Conservation (phyloP, 768 basidiomycete genomes). For the Leccinum disarticulatum region DNA sequence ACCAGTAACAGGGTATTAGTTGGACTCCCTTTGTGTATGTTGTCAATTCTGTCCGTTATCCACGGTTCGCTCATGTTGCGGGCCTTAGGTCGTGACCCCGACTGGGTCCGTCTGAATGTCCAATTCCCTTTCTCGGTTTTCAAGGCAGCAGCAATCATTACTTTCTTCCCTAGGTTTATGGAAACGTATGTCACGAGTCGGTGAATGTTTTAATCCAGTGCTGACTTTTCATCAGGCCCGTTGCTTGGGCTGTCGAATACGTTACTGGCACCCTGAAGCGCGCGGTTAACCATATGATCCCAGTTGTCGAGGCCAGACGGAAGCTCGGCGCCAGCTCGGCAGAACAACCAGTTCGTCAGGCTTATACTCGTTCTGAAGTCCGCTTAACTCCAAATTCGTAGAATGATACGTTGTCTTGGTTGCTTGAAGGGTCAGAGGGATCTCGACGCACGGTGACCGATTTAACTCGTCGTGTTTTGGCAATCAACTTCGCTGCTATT, state of each 20-base stretch:
- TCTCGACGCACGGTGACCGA: slow-evolving; percentile 14
- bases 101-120: slow-evolving; percentile 36
- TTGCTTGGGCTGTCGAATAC: slow-evolving; percentile 1
- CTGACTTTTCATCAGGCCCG: not conserved
- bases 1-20: slow-evolving; percentile 13
- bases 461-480: slow-evolving; percentile 23
- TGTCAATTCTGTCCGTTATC: too few relatives aligned
- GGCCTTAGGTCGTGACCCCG: slow-evolving; percentile 17
- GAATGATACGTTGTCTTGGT: slow-evolving; percentile 37
- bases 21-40: slow-evolving; percentile 19
- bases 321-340: not conserved
- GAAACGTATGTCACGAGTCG: slow-evolving; percentile 26
- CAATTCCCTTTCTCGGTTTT: slow-evolving; percentile 22
- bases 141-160: slow-evolving; percentile 19
- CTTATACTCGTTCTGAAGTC: not conserved
- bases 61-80: too few relatives aligned
- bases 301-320: slow-evolving; percentile 23
- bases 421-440: slow-evolving; percentile 27
- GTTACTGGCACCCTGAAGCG: slow-evolving; percentile 7
- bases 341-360: slow-evolving; percentile 6
- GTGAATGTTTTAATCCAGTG: not conserved
- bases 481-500: slow-evolving; percentile 25
- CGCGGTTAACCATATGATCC: slow-evolving; percentile 19
- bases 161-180: slow-evolving; percentile 34
- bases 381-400: slow-evolving; percentile 7